These are phyloP conservation scores for Wickerhamiella kurtzmanii DNA, from an alignment of 805 yeast species.

Conservation along the genomic window DNA sequence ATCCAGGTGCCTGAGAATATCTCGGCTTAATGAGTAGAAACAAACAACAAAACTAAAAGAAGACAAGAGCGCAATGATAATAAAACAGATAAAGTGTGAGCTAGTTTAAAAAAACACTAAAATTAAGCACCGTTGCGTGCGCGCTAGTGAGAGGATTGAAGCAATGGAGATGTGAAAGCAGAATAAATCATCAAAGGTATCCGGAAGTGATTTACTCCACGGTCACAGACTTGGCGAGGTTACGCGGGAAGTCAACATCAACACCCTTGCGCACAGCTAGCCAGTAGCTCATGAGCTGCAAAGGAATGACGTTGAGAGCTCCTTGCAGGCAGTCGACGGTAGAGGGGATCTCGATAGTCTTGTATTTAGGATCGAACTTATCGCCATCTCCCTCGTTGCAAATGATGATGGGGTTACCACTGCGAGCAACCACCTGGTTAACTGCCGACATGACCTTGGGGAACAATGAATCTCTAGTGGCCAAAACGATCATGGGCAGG, in stretches of 20 bases:
- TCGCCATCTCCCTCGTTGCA: slow-evolving; percentile 66
- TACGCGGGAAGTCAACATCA: slow-evolving; percentile 97
- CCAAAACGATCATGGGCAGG: slow-evolving; percentile 88
- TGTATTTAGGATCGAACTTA: slow-evolving; percentile 26
- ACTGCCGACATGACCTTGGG: slow-evolving; percentile 93
- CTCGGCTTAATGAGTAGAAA: background rate
- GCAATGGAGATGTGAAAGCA: background rate
- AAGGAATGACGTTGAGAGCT: slow-evolving; percentile 78
- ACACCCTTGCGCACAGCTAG: slow-evolving; percentile 88
- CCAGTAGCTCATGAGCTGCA: slow-evolving; percentile 95
- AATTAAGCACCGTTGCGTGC: background rate
- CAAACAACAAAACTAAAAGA: background rate
- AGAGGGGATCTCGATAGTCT: slow-evolving; percentile 75
- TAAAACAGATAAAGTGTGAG: background rate
- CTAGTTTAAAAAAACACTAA: background rate
- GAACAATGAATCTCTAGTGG: slow-evolving; percentile 90
- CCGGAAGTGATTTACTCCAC: slow-evolving; percentile 53
- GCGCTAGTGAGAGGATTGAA: too few relatives aligned
- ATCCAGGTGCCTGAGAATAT: slow-evolving; percentile 32
- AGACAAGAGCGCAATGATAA: background rate
- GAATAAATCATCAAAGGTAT: background rate
- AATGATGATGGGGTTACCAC: slow-evolving; percentile 89
- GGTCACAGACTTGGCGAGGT: slow-evolving; percentile 95
- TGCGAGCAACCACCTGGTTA: slow-evolving; percentile 93
- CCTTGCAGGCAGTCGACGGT: slow-evolving; percentile 98